Conservation (phyloP, 2,329 filamentous ascomycete genomes). For the Colletotrichum endophyticum region DNA sequence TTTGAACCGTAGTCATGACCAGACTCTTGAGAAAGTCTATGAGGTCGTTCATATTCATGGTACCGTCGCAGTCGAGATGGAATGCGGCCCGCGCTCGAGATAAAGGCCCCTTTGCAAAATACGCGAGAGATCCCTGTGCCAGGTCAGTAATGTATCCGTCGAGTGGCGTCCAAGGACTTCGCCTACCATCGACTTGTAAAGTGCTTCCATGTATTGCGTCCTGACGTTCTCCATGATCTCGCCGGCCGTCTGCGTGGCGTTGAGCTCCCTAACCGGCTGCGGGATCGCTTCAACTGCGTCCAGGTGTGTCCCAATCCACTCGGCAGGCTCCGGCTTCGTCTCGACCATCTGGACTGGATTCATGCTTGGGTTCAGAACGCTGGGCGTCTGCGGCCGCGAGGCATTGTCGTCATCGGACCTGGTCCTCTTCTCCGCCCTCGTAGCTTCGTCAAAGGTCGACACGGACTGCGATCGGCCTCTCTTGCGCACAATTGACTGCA, state of each 20-base stretch:
- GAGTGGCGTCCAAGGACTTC: constrained; percentile 30
- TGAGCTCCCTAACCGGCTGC: constrained; percentile 21
- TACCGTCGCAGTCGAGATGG: constrained; percentile 64
- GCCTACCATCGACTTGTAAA: constrained; percentile 68
- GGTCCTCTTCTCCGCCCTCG: constrained; percentile 17
- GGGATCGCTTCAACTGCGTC: constrained; percentile 20
- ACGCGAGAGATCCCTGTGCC: constrained; percentile 73
- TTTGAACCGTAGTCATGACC: constrained; percentile 67
- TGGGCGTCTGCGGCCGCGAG: constrained; percentile 83
- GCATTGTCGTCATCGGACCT: constrained; percentile 13
- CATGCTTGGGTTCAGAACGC: constrained; percentile 38
- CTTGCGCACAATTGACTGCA: constrained; percentile 63
- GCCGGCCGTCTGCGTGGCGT: constrained; percentile 47
- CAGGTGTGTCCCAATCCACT: constrained; percentile 12
- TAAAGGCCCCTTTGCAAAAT: constrained; percentile 83
- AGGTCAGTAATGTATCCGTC: constrained; percentile 16
- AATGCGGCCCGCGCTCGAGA: constrained; percentile 77
- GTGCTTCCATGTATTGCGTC: constrained; percentile 61
- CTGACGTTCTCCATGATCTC: constrained; percentile 64
- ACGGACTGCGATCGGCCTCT: constrained; percentile 49
- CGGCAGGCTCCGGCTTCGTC: not conserved
- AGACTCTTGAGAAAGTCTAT: constrained; percentile 72
- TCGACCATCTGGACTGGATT: not conserved
- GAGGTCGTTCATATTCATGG: constrained; percentile 66
- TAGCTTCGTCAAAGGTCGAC: constrained; percentile 36